Conservation (phyloP, 306 rosid species). For the Cicer chorassanicum region DNA sequence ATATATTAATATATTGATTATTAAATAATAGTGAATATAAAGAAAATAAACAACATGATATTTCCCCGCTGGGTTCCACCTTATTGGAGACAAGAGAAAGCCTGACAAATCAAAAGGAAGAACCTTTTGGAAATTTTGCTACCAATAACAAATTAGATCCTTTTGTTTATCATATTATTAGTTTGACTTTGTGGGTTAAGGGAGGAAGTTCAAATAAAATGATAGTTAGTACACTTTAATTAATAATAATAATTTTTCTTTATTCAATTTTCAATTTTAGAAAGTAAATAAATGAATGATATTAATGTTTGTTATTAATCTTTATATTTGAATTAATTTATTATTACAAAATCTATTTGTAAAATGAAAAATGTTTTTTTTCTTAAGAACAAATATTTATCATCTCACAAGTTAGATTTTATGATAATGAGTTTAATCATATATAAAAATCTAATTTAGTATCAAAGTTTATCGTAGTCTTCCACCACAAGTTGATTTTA, state of each 20-base stretch:
- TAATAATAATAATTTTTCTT: background rate
- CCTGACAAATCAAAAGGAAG: conserved; percentile 14
- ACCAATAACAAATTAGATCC: conserved; percentile 6
- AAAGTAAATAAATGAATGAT: conserved; percentile 10
- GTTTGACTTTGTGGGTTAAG: no score
- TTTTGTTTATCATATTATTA: conserved; percentile 5
- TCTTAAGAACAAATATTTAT: no score
- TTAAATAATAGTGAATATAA: conserved; percentile 16
- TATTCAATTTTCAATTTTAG: no score
- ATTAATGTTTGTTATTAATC: background rate
- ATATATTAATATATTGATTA: background rate
- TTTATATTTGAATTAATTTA: no score
- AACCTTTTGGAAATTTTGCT: background rate
- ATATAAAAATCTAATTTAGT: no score
- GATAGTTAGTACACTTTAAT: background rate
- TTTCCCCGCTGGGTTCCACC: conserved; percentile 27
- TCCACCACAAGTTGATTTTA: no score
- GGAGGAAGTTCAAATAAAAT: no score
- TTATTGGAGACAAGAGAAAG: conserved; percentile 38
- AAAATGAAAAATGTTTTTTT: no score
- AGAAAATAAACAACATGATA: background rate
- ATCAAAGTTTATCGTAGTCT: no score
- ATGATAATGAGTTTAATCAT: no score
- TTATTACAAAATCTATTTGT: no score
- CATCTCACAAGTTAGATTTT: no score